Percentiles rank a stretch among this genome's conserved stretches.
Conservation (phyloP, 208 protist genomes). For the Acanthamoeba healyi region DNA sequence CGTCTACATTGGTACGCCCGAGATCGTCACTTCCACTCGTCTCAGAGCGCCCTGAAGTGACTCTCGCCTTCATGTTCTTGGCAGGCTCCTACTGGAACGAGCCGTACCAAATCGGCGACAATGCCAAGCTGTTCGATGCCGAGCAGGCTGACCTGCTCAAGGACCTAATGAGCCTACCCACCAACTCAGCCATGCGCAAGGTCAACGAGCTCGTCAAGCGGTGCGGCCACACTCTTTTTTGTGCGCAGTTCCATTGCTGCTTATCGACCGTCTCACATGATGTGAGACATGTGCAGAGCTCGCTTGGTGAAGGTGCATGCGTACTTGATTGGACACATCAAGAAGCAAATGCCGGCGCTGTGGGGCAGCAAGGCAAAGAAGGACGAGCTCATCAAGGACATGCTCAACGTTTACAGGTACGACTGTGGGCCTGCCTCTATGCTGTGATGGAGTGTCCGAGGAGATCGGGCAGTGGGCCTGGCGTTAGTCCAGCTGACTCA, state of each 20-base stretch:
- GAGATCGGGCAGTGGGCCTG: no score
- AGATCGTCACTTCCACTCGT: not conserved
- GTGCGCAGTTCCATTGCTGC: not conserved
- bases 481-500: no score
- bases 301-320: conserved; percentile 92
- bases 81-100: conserved; percentile 96
- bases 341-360: conserved; percentile 86
- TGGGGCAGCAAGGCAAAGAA: conserved; percentile 90
- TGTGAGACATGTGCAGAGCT: conserved; percentile 84
- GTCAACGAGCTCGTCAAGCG: conserved; percentile 94
- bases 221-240: not conserved
- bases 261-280: not conserved
- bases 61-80: not conserved
- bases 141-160: conserved; percentile 91
- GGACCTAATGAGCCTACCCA: conserved; percentile 92
- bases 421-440: not conserved
- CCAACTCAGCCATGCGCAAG: conserved; percentile 92
- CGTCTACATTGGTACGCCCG: conserved; percentile 93
- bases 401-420: conserved; percentile 80
- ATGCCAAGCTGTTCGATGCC: conserved; percentile 86
- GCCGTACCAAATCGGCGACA: conserved; percentile 91
- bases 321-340: conserved; percentile 91
- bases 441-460: no score
- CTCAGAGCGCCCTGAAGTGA: not conserved
- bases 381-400: conserved; percentile 82